These are phyloP conservation scores for Stereocaulon alpinum DNA, from an alignment of 495 filamentous ascomycete species.

Conservation along the genomic window DNA sequence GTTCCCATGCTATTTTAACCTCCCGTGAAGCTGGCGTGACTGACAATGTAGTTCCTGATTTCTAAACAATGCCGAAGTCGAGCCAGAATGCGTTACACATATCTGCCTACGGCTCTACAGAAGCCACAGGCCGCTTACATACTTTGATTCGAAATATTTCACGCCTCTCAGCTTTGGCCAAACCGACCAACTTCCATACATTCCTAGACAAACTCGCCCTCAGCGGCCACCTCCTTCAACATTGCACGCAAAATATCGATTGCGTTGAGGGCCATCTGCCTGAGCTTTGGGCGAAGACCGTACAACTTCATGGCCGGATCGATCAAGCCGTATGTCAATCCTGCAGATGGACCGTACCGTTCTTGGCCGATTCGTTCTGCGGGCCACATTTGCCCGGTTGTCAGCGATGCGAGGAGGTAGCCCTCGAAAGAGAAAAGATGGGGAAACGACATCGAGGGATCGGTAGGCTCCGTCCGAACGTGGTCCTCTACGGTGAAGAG, in stretches of 20 bases:
- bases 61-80: background rate
- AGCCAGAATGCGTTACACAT: background rate
- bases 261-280: background rate
- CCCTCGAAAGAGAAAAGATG: background rate
- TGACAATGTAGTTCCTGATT: background rate
- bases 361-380: background rate
- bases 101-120: background rate
- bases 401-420: background rate
- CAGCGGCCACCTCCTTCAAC: background rate
- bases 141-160: background rate
- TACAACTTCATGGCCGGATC: constrained; percentile 1
- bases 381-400: background rate
- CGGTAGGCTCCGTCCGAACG: background rate
- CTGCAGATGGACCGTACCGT: background rate
- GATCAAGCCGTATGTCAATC: background rate
- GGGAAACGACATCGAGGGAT: background rate
- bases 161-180: background rate
- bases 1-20: background rate
- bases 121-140: background rate
- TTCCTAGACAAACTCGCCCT: background rate
- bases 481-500: background rate
- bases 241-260: background rate
- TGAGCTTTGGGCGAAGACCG: background rate
- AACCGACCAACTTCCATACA: background rate
- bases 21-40: background rate